Evolutionary conservation across 2,329 filamentous ascomycete genomes (phyloP).

Genomic region (Penicillium hordei): DNA sequence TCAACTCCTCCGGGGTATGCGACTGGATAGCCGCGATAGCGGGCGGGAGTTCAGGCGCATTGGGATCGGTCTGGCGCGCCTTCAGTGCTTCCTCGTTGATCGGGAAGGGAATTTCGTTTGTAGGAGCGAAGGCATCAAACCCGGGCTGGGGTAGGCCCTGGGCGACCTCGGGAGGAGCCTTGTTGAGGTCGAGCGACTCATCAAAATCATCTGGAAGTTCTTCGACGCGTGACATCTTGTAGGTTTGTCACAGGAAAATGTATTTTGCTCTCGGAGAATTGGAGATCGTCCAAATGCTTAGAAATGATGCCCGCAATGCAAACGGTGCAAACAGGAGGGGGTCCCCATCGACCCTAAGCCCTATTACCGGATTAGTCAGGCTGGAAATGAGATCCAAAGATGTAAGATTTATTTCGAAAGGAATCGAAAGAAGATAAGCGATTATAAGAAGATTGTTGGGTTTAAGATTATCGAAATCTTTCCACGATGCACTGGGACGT

Average conservation of each 20-base stretch:
- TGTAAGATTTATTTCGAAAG: background rate
- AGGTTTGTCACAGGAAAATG: background rate
- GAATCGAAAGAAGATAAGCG: background rate
- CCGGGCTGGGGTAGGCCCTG: constrained; percentile 21
- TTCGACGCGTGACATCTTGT: constrained; percentile 53
- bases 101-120: constrained; percentile 40
- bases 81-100: constrained; percentile 40
- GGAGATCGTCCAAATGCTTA: constrained; percentile 4
- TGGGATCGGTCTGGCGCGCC: constrained; percentile 31
- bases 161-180: constrained; percentile 25
- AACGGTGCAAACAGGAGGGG: constrained; percentile 35
- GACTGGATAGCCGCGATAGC: constrained; percentile 58
- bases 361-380: constrained; percentile 11
- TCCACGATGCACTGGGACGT: background rate
- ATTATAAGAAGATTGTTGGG: background rate
- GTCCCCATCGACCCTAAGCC: constrained; percentile 12
- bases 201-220: constrained; percentile 54
- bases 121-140: constrained; percentile 23
- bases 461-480: background rate
- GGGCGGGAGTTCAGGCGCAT: constrained; percentile 54
- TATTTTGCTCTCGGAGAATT: background rate
- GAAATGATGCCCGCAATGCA: constrained; percentile 20
- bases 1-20: constrained; percentile 60
- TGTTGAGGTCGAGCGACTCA: constrained; percentile 47
- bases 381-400: background rate